Base-by-base conservation (phyloP, 352 stramenopile genomes). In the Saprolegnia diclina region DNA sequence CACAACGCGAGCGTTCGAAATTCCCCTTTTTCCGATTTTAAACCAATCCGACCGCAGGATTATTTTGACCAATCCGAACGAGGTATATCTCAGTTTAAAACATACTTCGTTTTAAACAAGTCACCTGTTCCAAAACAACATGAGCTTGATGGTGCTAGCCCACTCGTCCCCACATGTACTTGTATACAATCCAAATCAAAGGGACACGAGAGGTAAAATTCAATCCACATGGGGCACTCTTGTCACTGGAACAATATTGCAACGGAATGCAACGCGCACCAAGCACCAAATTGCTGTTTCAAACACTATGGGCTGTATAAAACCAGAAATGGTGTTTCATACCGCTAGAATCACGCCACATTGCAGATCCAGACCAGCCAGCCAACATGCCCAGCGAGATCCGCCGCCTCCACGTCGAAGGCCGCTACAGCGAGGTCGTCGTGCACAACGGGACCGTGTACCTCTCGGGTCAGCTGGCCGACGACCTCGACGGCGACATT, bases 391-490 rank as follows among this genome's bases (percentile, higher is more conserved):
- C 52, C 11, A 59, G 24, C 24, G 29, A 40, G 45, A 69, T 69
- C 37, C 24, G 32, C 38, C 63, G 63, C n/a, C 22, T 63, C 18
- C 63, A 69, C 26, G 46, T 52, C 32, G 45, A 69, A 62, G 63
- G 16, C 22, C 63, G 63, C 1, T 69, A 7, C 26, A 69, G 63
- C 53, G 63, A 69, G 52, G 63, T 61, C 4, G 63, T 69, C 18
- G 37, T 69, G 26, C 63, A 69, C 46, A 69, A 69, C 53, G 13
- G 50, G 21, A 69, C 63, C 22, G 63, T 69, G 26, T 69, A 69
- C 53, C 50, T 69, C 19, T 69, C 63, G 24, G 63, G 63, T 21
- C 63, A 69, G 29, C 40, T 69, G 38, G 63, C 63, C n/a, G 63
- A 69, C 40, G 35, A 69, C 40, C 32, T 69, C 13, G 32, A 62